Conservation (phyloP, 768 basidiomycete genomes). For the Leccinum rimulosum region DNA sequence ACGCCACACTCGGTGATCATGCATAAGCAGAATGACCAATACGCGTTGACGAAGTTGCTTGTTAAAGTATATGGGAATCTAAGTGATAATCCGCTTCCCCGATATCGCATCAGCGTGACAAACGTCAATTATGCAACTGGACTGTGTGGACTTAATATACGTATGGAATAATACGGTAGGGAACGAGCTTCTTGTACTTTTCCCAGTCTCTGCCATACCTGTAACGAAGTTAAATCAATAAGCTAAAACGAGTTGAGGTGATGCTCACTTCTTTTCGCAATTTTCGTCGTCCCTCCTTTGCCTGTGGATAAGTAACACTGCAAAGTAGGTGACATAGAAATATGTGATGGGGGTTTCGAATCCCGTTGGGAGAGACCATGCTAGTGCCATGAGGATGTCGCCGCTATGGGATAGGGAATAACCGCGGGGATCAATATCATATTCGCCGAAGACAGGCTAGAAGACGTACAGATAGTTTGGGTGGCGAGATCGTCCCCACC, state of each 20-base stretch:
- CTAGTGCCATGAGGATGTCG: constrained; percentile 84
- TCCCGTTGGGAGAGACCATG: constrained; percentile 93
- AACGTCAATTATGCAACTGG: neutral
- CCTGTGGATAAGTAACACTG: constrained; percentile 84
- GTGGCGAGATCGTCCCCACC: constrained; percentile 96
- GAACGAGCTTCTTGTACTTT: constrained; percentile 83
- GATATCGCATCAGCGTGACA: neutral
- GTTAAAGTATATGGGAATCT: neutral
- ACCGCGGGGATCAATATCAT: neutral
- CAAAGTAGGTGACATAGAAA: constrained; percentile 91
- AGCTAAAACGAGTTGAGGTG: neutral
- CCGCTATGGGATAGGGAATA: constrained; percentile 44
- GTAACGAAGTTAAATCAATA: neutral
- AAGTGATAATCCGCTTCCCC: neutral
- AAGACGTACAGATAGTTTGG: constrained; percentile 79
- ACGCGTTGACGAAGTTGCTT: too few relatives aligned
- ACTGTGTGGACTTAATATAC: constrained; percentile 48
- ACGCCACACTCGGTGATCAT: neutral
- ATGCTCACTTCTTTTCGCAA: constrained; percentile 79
- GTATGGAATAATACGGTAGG: constrained; percentile 83
- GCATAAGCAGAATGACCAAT: neutral
- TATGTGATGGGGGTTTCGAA: constrained; percentile 93
- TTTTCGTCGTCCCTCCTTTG: constrained; percentile 90
- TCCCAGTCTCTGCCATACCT: constrained; percentile 96
- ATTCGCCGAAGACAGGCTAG: neutral